Evolutionary conservation across 805 yeast genomes (phyloP), one percentile per base, ranked within the genome.

Genomic region (Brettanomyces anomalus): DNA sequence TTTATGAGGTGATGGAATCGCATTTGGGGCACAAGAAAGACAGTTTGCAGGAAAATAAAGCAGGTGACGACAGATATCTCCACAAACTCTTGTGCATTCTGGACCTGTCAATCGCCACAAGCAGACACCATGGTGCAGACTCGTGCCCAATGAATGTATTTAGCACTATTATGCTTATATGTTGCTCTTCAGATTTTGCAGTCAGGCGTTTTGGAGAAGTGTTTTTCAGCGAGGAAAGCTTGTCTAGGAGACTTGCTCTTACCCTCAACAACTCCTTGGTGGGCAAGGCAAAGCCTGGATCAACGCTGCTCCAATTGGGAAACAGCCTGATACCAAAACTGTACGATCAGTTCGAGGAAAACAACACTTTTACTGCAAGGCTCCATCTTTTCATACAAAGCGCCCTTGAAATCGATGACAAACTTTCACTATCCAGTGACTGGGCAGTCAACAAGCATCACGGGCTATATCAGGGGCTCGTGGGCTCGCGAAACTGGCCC

Each of bases 251-350:
- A 32, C 36, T 50, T 13, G 42, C 44, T 6, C 40, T 62, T 5
- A 55, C 64, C 0, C 45, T 49, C 5, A 41, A 49, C 32, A 57
- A 58, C 43, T 45, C 43, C 5, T 44, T 61, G 4, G 47, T 51
- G 8, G 66, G 65, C 15, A 62, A 58, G 37, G 44, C 47, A 8
- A 58, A 57, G 46, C 63, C 65, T 8, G 66, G 66, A 3, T 53
- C 63, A 8, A 53, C 54, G 16, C 43, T 61, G 6, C 44, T 62
- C 3, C 58, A 52, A 17, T 41, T 60, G 4, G 62, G 58, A 14
- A 57, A 60, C 43, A 51, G 45, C 18, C 30, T 61, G 8, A 42
- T 56, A 17, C 52, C 55, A 3, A 49, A 48, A 36, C 39, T 55
- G 32, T 32, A 45, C 8, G 43, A 39, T 35, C 55, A 49, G 43